These are phyloP conservation scores for Wickerhamomyces chambardii DNA, from an alignment of 805 yeast genomes.

Conservation along the genomic window DNA sequence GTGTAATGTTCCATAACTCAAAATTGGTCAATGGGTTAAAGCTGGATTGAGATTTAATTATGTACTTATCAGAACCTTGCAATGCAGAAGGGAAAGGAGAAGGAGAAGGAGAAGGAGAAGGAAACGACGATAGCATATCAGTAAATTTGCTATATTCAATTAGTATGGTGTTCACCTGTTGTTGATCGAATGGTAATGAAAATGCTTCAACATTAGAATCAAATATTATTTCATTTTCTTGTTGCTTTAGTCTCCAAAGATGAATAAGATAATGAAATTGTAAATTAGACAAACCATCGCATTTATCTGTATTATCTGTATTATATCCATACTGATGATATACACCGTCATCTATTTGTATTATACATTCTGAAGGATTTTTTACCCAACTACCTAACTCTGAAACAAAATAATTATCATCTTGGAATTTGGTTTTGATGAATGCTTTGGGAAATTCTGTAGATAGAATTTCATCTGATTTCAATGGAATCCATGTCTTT, in stretches of 20 bases:
- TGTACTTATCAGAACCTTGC: too few species aligned
- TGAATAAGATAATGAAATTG: background rate
- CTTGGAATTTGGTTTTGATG: background rate
- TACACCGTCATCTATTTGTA: background rate
- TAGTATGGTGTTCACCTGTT: background rate
- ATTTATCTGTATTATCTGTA: background rate
- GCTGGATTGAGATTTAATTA: too few species aligned
- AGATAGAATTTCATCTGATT: constrained; percentile 1
- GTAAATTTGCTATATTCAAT: too few species aligned
- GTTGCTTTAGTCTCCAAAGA: background rate
- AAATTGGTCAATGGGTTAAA: background rate
- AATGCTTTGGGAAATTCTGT: constrained; percentile 6
- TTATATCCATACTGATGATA: background rate
- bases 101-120: too few species aligned
- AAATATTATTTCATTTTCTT: background rate
- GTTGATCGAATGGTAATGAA: background rate
- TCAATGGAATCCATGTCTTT: constrained; percentile 3
- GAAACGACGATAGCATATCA: too few species aligned
- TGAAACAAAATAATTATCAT: constrained; percentile 2
- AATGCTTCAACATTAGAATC: too few species aligned
- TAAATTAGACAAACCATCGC: background rate
- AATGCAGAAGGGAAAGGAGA: too few species aligned
- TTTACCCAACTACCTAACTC: constrained; percentile 1
- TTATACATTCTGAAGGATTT: background rate
- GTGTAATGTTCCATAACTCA: background rate